Evolutionary conservation across 768 basidiomycete species (phyloP).

Genomic region (Epithele typhae): DNA sequence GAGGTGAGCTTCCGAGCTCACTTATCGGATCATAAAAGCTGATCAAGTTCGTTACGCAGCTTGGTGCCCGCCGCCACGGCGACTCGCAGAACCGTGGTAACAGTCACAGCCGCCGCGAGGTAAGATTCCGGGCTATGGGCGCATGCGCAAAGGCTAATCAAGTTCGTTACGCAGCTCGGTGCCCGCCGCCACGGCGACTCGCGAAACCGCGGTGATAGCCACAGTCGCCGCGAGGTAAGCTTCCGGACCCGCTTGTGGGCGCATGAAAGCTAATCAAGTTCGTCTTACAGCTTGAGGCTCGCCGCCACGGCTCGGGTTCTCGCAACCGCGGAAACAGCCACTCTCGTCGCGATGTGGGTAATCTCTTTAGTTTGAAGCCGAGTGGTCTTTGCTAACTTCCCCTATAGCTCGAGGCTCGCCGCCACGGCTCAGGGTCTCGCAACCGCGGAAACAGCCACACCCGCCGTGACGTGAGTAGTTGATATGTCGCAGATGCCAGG

Average conservation of each 20-base stretch:
- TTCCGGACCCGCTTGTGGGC: no score
- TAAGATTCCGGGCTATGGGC: neutral
- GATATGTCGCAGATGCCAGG: neutral
- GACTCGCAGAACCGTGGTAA: neutral
- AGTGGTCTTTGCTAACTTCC: neutral
- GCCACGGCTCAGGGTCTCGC: constrained; percentile 8
- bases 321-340: constrained; percentile 3
- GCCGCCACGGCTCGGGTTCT: neutral
- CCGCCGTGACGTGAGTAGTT: constrained; percentile 4
- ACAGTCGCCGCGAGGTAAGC: constrained; percentile 5
- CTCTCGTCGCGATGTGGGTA: constrained; percentile 1
- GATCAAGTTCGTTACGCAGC: neutral
- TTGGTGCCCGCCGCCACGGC: constrained; percentile 9
- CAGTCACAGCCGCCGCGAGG: neutral
- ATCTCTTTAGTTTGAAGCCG: neutral
- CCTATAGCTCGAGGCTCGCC: constrained; percentile 4
- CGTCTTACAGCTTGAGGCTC: neutral
- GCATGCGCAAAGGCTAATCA: neutral
- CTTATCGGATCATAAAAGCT: no score
- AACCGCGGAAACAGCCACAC: constrained; percentile 1
- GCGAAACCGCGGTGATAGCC: constrained; percentile 1
- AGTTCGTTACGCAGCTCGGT: no score
- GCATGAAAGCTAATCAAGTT: neutral
- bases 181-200: constrained; percentile 6
- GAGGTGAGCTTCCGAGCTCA: constrained; percentile 2